Evolutionary conservation across 768 basidiomycete species (phyloP).

Genomic region (Tulasnella sp.): DNA sequence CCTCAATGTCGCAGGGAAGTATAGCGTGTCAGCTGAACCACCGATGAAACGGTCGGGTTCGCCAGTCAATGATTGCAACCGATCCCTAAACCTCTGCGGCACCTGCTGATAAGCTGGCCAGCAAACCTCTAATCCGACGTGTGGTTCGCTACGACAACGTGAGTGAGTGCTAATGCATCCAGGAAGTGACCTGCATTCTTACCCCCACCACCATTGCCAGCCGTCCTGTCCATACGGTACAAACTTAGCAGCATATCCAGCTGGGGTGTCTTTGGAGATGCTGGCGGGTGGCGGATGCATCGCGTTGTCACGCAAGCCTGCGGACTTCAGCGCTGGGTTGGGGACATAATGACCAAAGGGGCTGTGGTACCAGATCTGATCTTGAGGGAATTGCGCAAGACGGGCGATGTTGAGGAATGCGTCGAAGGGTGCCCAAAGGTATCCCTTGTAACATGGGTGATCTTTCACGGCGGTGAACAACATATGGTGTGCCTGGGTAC

Average conservation of each 20-base stretch:
- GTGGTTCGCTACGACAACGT: neutral
- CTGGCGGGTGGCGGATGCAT: constrained; percentile 12
- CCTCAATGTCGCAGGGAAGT: constrained; percentile 35
- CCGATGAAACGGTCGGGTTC: constrained; percentile 33
- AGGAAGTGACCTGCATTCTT: neutral
- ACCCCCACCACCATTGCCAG: constrained; percentile 9
- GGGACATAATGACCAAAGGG: constrained; percentile 23
- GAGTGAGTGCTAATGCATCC: neutral
- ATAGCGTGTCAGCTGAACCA: constrained; percentile 39
- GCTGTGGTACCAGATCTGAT: constrained; percentile 39
- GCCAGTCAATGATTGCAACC: constrained; percentile 28
- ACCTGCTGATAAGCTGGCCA: constrained; percentile 32
- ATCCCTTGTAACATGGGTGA: constrained; percentile 37
- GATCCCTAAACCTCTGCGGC: constrained; percentile 29
- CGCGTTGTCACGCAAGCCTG: neutral
- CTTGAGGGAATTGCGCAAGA: constrained; percentile 35
- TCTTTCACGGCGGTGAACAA: constrained; percentile 36
- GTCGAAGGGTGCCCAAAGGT: constrained; percentile 43
- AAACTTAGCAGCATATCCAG: neutral
- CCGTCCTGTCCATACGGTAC: neutral
- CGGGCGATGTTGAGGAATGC: constrained; percentile 40
- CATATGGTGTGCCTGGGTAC: constrained; percentile 41
- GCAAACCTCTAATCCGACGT: constrained; percentile 31
- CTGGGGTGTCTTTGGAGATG: neutral
- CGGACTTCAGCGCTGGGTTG: neutral